phyloP scores from a whole-genome alignment of 352 stramenopile genomes.

The Pythium pectinolyticum region DNA sequence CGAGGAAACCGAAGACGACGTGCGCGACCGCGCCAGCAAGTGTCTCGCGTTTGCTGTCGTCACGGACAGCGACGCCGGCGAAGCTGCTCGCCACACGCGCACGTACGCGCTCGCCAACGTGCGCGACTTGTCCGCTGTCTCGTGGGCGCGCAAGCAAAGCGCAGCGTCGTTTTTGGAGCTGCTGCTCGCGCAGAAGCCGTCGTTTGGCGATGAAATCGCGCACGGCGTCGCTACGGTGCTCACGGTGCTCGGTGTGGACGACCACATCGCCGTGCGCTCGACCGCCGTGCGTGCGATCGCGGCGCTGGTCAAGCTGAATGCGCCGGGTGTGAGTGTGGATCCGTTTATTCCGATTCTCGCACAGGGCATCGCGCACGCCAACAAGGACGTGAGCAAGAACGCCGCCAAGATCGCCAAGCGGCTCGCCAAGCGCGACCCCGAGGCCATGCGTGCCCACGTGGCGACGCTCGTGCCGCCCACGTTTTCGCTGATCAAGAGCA shows the following conservation, averaged over 20 bases:
- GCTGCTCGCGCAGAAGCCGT: conserved; percentile 49
- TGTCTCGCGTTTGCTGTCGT: conserved; percentile 63
- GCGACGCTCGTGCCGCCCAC: conserved; percentile 66
- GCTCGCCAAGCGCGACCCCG: conserved; percentile 66
- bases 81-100: conserved; percentile 40
- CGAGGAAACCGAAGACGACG: conserved; percentile 57
- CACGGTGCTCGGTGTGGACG: conserved; percentile 49
- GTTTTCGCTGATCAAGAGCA: conserved; percentile 87
- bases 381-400: conserved; percentile 81
- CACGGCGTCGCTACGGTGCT: conserved; percentile 31
- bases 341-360: conserved; percentile 63
- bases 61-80: conserved; percentile 40
- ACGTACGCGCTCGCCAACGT: conserved; percentile 50
- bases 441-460: conserved; percentile 52
- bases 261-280: conserved; percentile 63
- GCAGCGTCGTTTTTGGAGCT: conserved; percentile 55
- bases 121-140: conserved; percentile 35
- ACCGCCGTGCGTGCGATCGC: conserved; percentile 56
- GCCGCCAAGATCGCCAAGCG: conserved; percentile 75
- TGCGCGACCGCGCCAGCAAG: conserved; percentile 66
- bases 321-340: conserved; percentile 32
- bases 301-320: conserved; percentile 53
- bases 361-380: conserved; percentile 59
- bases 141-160: conserved; percentile 66
- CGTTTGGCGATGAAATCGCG: conserved; percentile 33